Conservation (phyloP, 192 early-diverging fungal genomes). For the Umbelopsis sp. region DNA sequence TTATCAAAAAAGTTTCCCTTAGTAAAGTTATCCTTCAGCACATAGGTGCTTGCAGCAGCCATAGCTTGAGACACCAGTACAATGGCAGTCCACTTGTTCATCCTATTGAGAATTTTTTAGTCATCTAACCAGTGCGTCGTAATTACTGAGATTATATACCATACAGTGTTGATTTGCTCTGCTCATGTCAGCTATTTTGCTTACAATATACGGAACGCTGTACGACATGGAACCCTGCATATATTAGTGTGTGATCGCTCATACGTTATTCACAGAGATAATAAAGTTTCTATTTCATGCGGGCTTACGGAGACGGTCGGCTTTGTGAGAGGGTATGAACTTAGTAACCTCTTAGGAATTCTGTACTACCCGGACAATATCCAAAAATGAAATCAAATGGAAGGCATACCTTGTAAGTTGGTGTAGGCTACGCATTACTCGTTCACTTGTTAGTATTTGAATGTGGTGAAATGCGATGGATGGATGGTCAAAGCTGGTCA, state of each 20-base stretch:
- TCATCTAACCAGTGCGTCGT: neutral
- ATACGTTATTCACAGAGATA: neutral
- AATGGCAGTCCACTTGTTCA: neutral
- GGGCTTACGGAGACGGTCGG: neutral
- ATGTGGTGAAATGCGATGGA: too few species aligned
- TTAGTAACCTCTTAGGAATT: neutral
- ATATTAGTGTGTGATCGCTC: neutral
- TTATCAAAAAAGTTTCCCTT: conserved; percentile 34
- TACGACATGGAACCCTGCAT: neutral
- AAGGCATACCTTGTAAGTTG: neutral
- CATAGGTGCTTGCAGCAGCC: neutral
- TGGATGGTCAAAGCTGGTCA: too few species aligned
- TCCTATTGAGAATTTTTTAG: neutral
- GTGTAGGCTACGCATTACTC: too few species aligned
- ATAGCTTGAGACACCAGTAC: neutral
- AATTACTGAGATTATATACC: neutral
- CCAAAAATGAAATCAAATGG: neutral
- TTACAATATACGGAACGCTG: neutral
- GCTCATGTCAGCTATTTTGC: neutral
- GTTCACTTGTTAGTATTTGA: too few species aligned
- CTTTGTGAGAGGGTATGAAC: neutral
- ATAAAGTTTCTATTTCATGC: neutral
- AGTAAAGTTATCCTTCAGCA: conserved; percentile 7
- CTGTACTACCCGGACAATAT: neutral
- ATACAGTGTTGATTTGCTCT: neutral